A percentile compares a stretch with the other conserved stretches of the same genome.
These are phyloP conservation scores for maize (Zea mays) DNA, from an alignment of 176 grass and related monocot species.

Conservation along the genomic window DNA sequence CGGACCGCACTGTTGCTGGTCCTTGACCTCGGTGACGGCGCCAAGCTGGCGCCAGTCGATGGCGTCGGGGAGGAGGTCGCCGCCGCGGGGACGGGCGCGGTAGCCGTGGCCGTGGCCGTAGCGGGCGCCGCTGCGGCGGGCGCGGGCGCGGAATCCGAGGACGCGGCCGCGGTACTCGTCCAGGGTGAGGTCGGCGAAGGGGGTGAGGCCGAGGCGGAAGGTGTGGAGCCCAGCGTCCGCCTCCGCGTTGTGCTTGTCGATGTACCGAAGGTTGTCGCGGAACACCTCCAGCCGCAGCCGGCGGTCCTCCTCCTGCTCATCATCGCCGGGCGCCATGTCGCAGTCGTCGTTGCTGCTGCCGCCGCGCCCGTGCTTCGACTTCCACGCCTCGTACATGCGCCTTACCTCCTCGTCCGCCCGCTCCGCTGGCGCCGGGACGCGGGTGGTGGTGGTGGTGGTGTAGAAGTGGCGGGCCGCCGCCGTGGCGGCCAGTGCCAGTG, in stretches of 20 bases:
- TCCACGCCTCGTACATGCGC: constrained; percentile 34
- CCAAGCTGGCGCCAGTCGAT: constrained; percentile 23
- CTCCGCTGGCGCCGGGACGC: background rate
- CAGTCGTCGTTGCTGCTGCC: background rate
- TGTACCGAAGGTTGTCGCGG: constrained; percentile 54
- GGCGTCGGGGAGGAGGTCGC: constrained; percentile 23
- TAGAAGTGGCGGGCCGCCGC: background rate
- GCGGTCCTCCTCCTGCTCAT: background rate
- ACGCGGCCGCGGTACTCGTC: constrained; percentile 49
- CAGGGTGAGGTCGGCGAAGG: constrained; percentile 57
- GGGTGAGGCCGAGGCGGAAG: constrained; percentile 60
- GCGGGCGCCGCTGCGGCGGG: background rate
- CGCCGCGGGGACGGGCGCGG: background rate
- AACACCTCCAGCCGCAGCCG: constrained; percentile 42
- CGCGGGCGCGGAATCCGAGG: constrained; percentile 35
- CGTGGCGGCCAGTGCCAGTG: background rate
- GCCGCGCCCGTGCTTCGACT: background rate
- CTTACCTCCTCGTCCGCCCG: constrained; percentile 7
- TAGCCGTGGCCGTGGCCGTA: background rate
- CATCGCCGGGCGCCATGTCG: background rate
- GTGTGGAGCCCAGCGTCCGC: constrained; percentile 47
- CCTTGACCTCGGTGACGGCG: constrained; percentile 30
- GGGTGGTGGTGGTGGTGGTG: background rate
- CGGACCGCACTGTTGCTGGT: constrained; percentile 13
- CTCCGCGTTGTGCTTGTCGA: constrained; percentile 60